Conservation (phyloP, 2,329 filamentous ascomycete species). For the Sarocladium strictum region DNA sequence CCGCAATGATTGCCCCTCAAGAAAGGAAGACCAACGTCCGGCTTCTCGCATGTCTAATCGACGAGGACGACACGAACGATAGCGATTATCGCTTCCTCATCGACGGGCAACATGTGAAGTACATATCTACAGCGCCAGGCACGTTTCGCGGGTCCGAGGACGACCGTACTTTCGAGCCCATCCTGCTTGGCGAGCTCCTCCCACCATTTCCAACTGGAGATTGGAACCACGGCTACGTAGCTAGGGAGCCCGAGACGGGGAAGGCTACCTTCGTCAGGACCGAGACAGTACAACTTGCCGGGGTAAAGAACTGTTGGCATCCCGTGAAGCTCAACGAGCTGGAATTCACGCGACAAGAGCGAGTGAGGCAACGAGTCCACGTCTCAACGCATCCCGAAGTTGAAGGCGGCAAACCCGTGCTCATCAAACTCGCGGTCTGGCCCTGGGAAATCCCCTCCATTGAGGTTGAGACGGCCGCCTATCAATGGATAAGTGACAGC, state of each 20-base stretch:
- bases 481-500: slow-evolving; percentile 19
- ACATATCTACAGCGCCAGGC: slow-evolving; percentile 18
- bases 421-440: slow-evolving; percentile 22
- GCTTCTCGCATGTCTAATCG: slow-evolving; percentile 21
- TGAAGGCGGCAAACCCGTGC: slow-evolving; percentile 17
- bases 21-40: slow-evolving; percentile 18
- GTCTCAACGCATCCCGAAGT: slow-evolving; percentile 18
- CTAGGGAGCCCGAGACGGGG: slow-evolving; percentile 15
- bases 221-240: slow-evolving; percentile 10
- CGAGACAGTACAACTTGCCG: slow-evolving; percentile 15
- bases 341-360: slow-evolving; percentile 17
- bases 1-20: no score
- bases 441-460: slow-evolving; percentile 19
- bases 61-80: slow-evolving; percentile 16
- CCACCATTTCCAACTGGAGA: slow-evolving; percentile 20
- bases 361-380: slow-evolving; percentile 19
- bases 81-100: slow-evolving; percentile 24
- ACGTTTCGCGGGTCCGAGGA: slow-evolving; percentile 18
- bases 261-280: slow-evolving; percentile 15
- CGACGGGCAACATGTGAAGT: slow-evolving; percentile 19
- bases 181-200: slow-evolving; percentile 19
- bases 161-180: slow-evolving; percentile 20
- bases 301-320: slow-evolving; percentile 18
- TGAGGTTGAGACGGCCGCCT: slow-evolving; percentile 21
- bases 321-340: slow-evolving; percentile 18